Conservation (phyloP, 2,329 filamentous ascomycete species). For the Chaetomiaceae sp. region DNA sequence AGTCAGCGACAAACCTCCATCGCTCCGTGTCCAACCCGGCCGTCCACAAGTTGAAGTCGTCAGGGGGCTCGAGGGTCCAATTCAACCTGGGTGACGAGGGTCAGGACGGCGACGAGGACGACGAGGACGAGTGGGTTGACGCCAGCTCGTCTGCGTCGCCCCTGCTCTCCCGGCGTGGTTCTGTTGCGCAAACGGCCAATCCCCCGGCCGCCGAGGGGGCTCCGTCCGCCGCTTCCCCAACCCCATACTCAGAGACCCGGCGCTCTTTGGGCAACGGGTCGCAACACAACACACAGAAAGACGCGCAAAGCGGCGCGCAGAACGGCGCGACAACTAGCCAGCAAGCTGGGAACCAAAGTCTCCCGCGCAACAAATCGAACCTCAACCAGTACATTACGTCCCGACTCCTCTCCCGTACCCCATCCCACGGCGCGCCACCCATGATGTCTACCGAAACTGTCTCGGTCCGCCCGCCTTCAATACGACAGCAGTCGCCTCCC, state of each 20-base stretch:
- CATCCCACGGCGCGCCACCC: conserved; percentile 58
- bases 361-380: conserved; percentile 39
- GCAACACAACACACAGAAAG: not conserved
- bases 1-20: conserved; percentile 50
- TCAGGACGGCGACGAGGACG: conserved; percentile 35
- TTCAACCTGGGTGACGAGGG: conserved; percentile 57
- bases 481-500: conserved; percentile 37
- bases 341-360: conserved; percentile 3
- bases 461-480: conserved; percentile 39
- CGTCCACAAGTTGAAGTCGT: conserved; percentile 40
- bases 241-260: conserved; percentile 15
- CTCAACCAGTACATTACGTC: conserved; percentile 66
- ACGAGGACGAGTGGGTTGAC: conserved; percentile 62
- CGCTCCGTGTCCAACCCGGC: conserved; percentile 49
- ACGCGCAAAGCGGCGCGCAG: conserved; percentile 4
- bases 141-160: conserved; percentile 61
- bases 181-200: conserved; percentile 30
- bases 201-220: conserved; percentile 20
- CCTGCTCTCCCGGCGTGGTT: conserved; percentile 48
- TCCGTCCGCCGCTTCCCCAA: conserved; percentile 5
- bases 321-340: not conserved
- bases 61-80: conserved; percentile 46
- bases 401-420: conserved; percentile 59
- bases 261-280: conserved; percentile 12
- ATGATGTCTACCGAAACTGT: conserved; percentile 60